Evolutionary conservation across 148 eudicot species (phyloP).

Genomic region (Tetragonia tetragonoides): DNA sequence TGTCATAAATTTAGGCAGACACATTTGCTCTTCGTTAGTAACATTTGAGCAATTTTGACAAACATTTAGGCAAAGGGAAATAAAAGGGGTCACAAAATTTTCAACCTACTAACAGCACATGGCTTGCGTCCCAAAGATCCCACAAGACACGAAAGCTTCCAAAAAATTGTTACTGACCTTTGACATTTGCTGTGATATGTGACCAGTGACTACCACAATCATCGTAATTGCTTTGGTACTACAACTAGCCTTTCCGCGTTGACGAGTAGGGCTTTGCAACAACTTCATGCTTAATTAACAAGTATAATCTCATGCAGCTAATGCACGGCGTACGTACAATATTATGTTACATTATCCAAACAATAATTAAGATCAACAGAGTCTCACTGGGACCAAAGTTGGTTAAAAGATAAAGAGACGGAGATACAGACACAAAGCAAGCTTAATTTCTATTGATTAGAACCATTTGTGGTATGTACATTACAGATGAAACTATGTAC

Average conservation of each 20-base stretch:
- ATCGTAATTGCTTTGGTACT: neutral
- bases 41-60: too few species aligned
- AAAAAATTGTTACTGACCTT: constrained; percentile 9
- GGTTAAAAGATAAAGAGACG: neutral
- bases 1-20: too few species aligned
- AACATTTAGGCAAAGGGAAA: too few species aligned
- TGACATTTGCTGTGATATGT: constrained; percentile 8
- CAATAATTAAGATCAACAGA: constrained; percentile 4
- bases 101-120: constrained; percentile 1
- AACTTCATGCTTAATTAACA: neutral
- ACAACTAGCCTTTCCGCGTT: neutral
- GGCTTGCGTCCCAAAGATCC: neutral
- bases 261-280: constrained; percentile 19
- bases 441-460: constrained; percentile 6
- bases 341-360: neutral
- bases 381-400: constrained; percentile 21
- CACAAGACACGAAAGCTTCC: constrained; percentile 4
- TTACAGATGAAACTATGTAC: constrained; percentile 18
- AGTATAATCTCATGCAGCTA: constrained; percentile 20
- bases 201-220: neutral
- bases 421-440: neutral
- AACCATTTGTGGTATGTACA: constrained; percentile 20
- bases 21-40: too few species aligned
- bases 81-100: neutral
- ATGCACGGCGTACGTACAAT: constrained; percentile 7